Evolutionary conservation across 2,329 filamentous ascomycete genomes (phyloP), one percentile per base, ranked within the genome.

Genomic region (Drechslerella stenobrocha): DNA sequence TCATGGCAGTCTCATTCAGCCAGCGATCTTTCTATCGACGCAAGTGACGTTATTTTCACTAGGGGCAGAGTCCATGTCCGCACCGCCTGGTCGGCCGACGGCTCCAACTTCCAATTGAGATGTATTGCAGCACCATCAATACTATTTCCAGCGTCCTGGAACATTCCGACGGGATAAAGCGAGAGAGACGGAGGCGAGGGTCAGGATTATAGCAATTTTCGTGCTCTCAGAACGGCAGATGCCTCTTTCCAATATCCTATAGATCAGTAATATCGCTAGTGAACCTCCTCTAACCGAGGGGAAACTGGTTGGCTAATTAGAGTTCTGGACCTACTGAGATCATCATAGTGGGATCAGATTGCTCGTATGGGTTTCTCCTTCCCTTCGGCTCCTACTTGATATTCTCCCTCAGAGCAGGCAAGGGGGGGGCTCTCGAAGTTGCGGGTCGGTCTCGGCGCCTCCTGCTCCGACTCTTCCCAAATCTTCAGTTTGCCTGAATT

Each of bases 81-180:
- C 37, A 42, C 3, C 11, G 15, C 9, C 37, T 18, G 18, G 37
- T 42, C 37, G 37, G 22, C 37, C 13, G 37, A 47, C 30, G 34
- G 42, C 26, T 50, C 47, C 5, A 65, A 24, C 60, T 65, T 58
- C 60, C 60, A 45, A 42, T 58, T 65, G 47, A 48, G 60, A 48
- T 52, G 8, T 42, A 58, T 44, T 57, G 37, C 52, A 47, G 60
- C 32, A 52, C 30, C 35, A 48, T 58, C 57, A 57, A 59, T 66
- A 42, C 37, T 20, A 66, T 66, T 66, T 26, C 48, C 61, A 66
- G 53, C 61, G 52, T 20, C 47, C 61, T 66, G 48, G 61, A 59
- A 53, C 32, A 58, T 66, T 51, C 61, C 48, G 58, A 53, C 48
- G 61, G 40, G 20, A 47, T 20, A 42, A 32, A 58, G 40, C 42